Base-by-base conservation (phyloP, 177 flowering plant species). In the Telopea speciosissima region DNA sequence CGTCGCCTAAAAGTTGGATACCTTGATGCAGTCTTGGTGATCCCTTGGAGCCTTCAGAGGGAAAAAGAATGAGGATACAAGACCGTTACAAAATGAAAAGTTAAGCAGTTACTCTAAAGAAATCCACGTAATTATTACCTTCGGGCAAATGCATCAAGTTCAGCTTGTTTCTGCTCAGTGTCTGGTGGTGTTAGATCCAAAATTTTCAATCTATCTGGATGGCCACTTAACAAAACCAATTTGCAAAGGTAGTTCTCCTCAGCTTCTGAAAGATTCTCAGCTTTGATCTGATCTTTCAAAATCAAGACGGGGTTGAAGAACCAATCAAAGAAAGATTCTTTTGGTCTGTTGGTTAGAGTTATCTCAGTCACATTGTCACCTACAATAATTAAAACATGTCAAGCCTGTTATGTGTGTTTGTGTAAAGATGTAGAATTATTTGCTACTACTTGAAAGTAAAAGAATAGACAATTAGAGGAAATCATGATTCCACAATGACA, bases 281-380 rank as follows among this genome's bases (percentile, higher is more conserved):
- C 96, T 82, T 81, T 92, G 31, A 95, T 90, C 77, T 95, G 99
- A 10, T 92, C 97, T 76, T 91, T 95, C 21, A 94, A 83, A 70
- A 92, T 80, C 84, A 92, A 71, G 14, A 92, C 78, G 14, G 99
- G 99, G 71, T 88, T 86, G 22, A 92, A 70, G 82, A 92, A 92
- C 96, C 92, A 87, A 71, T 88, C 96, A 77, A 84, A 92, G 73
- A 89, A 69, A 24, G 77, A 62, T 17, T 89, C 97, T 79, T 79
- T 89, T 1, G 96, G 97, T 77, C 97, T 81, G 75, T 92, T 91
- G 63, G 81, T 65, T 65, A 74, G 74, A 25, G 89, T 89, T 76
- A 92, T 77, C 79, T 89, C 99, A 25, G 93, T 83, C 21, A 36
- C 70, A 54, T 79, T 76, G 65, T 90, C 90, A 65, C 80, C 99